Percentiles rank a stretch among this genome's conserved stretches.
Conservation (phyloP, 306 rosid genomes). For the Rosa chinensis region DNA sequence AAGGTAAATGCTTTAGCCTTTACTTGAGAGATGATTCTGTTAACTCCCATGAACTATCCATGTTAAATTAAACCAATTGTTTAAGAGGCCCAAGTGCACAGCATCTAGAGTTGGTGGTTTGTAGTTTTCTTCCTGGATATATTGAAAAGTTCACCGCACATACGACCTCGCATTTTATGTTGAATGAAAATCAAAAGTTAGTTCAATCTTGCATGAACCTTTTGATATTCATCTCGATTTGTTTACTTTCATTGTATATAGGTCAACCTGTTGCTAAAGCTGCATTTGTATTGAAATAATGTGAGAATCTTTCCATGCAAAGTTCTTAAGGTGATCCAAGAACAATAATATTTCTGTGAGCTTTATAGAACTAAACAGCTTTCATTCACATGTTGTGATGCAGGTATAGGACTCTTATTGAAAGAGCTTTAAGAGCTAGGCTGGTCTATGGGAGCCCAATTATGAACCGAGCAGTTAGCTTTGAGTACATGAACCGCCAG, state of each 20-base stretch:
- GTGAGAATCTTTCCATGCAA: constrained; percentile 7
- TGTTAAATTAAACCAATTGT: background rate
- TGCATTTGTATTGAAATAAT: constrained; percentile 14
- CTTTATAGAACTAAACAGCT: constrained; percentile 10
- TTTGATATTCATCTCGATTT: constrained; percentile 6
- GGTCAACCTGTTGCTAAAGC: constrained; percentile 15
- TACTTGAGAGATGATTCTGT: background rate
- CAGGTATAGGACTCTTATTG: constrained; percentile 93
- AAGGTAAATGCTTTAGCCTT: constrained; percentile 48
- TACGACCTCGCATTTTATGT: background rate
- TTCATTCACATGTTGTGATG: constrained; percentile 20
- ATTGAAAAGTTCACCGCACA: background rate
- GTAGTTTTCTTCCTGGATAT: background rate
- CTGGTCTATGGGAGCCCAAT: constrained; percentile 96
- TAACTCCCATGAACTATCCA: constrained; percentile 9
- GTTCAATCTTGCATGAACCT: background rate
- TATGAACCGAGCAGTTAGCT: constrained; percentile 98
- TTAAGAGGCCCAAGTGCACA: background rate
- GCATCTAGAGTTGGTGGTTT: background rate
- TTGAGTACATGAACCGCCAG: constrained; percentile 98
- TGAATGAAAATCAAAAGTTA: background rate
- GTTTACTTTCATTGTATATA: constrained; percentile 9
- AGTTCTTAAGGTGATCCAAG: constrained; percentile 16
- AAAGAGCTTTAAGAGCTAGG: constrained; percentile 89
- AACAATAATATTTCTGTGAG: constrained; percentile 18